phyloP scores from a whole-genome alignment of 1,284 basidiomycete genomes.

The Melampsora americana region DNA sequence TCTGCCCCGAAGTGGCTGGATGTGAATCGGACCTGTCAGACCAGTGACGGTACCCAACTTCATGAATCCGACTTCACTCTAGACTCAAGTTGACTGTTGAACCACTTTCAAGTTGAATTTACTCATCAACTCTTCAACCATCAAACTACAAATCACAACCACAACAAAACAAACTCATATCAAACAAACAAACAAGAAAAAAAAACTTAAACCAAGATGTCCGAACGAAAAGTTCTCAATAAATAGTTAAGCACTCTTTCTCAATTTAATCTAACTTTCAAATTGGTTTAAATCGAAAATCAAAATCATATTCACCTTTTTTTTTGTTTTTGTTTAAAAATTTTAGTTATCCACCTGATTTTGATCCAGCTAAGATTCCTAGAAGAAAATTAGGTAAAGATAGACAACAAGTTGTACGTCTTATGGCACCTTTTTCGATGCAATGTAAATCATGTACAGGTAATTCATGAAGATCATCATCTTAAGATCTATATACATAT shows the following conservation, averaged over 20 bases:
- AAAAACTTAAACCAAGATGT: slow-evolving; percentile 48
- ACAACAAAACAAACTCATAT: not conserved
- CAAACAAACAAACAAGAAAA: not conserved
- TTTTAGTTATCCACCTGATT: slow-evolving; percentile 66
- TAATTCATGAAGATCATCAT: too few species aligned
- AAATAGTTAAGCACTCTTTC: slow-evolving; percentile 47
- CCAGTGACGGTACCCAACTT: not conserved
- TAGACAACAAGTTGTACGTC: slow-evolving; percentile 89
- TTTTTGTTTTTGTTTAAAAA: too few species aligned
- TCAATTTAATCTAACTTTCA: not conserved
- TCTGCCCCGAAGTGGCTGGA: too few species aligned
- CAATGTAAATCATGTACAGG: slow-evolving; percentile 54
- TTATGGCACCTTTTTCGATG: slow-evolving; percentile 99
- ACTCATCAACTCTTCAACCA: too few species aligned
- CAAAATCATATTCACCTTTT: not conserved
- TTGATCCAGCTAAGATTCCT: slow-evolving; percentile 94
- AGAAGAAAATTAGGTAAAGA: slow-evolving; percentile 83
- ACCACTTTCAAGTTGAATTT: too few species aligned
- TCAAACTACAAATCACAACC: too few species aligned
- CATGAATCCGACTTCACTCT: not conserved
- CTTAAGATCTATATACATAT: slow-evolving; percentile 13
- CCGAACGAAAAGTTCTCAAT: slow-evolving; percentile 56
- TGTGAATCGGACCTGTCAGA: too few species aligned
- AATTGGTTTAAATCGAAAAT: not conserved
- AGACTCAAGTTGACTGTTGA: too few species aligned